Percentiles rank a stretch among this genome's conserved stretches.
Conservation (phyloP, 2,329 filamentous ascomycete genomes). For the Trichoderma harzianum region DNA sequence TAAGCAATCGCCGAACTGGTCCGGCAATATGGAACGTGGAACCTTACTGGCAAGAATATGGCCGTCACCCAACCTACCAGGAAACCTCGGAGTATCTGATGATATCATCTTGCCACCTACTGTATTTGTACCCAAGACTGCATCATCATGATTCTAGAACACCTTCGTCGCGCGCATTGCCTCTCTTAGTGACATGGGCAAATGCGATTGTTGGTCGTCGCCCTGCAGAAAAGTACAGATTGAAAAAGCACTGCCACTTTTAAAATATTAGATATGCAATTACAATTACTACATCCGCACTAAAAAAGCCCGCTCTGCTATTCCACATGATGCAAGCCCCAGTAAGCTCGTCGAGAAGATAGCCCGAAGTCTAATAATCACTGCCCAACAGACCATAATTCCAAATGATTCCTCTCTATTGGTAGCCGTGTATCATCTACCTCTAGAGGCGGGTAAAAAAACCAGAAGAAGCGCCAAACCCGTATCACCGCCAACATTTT, state of each 20-base stretch:
- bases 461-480: neutral
- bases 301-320: neutral
- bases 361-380: neutral
- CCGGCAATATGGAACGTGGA: neutral
- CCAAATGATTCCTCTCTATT: neutral
- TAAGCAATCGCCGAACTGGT: neutral
- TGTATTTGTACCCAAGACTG: neutral
- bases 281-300: neutral
- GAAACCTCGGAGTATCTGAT: neutral
- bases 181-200: neutral
- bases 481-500: neutral
- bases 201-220: neutral
- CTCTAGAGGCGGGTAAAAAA: neutral
- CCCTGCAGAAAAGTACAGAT: neutral
- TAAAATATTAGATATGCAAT: neutral
- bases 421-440: neutral
- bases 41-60: neutral
- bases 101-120: slow-evolving; percentile 3
- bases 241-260: slow-evolving; percentile 4
- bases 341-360: neutral
- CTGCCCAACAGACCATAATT: neutral
- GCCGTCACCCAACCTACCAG: neutral
- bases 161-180: neutral
- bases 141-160: neutral
- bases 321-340: neutral